phyloP scores from a whole-genome alignment of 2,329 filamentous ascomycete genomes.

The Pseudogymnoascus sp. region DNA sequence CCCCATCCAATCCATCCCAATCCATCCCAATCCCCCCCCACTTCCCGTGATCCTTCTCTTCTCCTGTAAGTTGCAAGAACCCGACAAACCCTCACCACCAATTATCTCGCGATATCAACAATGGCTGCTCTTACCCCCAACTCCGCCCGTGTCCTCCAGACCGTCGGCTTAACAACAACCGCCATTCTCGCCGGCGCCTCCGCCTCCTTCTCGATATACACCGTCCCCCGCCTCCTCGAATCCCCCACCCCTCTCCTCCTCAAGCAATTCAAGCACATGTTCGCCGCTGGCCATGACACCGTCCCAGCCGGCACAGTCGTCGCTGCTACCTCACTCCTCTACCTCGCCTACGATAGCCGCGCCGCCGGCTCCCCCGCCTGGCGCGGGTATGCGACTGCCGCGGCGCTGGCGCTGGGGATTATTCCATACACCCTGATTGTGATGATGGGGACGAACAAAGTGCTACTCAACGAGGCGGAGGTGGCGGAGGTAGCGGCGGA shows the following conservation, averaged over 20 bases:
- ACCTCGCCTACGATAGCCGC: slow-evolving; percentile 33
- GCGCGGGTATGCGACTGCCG: slow-evolving; percentile 35
- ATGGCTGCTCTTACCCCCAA: neutral
- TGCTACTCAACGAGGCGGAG: slow-evolving; percentile 37
- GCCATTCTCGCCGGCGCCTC: slow-evolving; percentile 35
- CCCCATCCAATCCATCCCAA: too few species aligned
- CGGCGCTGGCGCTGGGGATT: slow-evolving; percentile 36
- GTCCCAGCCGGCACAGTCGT: slow-evolving; percentile 34
- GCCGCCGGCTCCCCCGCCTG: slow-evolving; percentile 25
- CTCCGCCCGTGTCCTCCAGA: slow-evolving; percentile 38
- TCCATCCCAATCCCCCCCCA: neutral
- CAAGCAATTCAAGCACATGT: slow-evolving; percentile 43
- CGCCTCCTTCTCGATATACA: slow-evolving; percentile 34
- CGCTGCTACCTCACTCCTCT: slow-evolving; percentile 35
- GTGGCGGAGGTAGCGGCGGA: slow-evolving; percentile 25
- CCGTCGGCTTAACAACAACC: slow-evolving; percentile 41
- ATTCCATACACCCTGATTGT: slow-evolving; percentile 43
- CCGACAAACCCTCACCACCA: neutral
- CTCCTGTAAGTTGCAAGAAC: neutral
- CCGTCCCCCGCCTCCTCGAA: slow-evolving; percentile 45
- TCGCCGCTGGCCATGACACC: slow-evolving; percentile 31
- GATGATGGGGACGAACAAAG: slow-evolving; percentile 38
- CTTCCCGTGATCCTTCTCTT: neutral
- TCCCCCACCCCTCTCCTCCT: slow-evolving; percentile 46
- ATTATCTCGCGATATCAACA: neutral